Evolutionary conservation across 441 rosid species (phyloP), one percentile per base, ranked within the genome.

Genomic region (Brassica balearica): DNA sequence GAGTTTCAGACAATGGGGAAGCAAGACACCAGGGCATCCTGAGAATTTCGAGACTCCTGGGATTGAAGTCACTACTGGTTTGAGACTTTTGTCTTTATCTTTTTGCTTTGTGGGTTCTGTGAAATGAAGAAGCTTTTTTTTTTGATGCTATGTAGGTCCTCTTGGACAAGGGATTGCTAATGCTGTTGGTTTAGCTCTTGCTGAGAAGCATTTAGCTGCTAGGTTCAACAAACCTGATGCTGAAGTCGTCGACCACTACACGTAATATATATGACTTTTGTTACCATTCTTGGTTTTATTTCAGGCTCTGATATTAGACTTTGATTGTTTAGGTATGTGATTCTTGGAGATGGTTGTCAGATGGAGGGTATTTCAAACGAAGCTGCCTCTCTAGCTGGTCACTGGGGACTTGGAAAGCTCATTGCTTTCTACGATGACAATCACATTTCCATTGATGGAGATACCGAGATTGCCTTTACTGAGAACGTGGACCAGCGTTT

Each of bases 31-130:
- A 11, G 98, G 98, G 73, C 99, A 96, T 82, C 99, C 99, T 6
- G 99, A 96, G 92, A 96, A 96, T 83, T 96, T 94, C 69, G 99
- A 94, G 90, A 96, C 98, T 55, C 95, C 90, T 65, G 99, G 98
- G 22, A 85, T 96, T 74, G 99, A 96, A 87, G 99, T 96, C 74
- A 96, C 99, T n/a, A 96, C 99, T 78, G 99, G 99, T 96, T 77
- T 69, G 93, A 22, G 61, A 51, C 9, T 38, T 32, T 75, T 51
- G 6, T 51, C 17, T 51, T 14, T 32, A 5, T 51, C 17, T 48
- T 0, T 48, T 48, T 48, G 19, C 8, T 6, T 51, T 51, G 56
- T 51, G 56, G 56, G 56, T 51, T 51, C 2, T 51, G 56, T 51
- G 19, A 51, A 51, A 51, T 51, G 56, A 51, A 14, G 19, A 51